Percentiles rank a stretch among this genome's conserved stretches.
phyloP scores from a whole-genome alignment of 805 yeast species.

The Teunomyces kruisii region DNA sequence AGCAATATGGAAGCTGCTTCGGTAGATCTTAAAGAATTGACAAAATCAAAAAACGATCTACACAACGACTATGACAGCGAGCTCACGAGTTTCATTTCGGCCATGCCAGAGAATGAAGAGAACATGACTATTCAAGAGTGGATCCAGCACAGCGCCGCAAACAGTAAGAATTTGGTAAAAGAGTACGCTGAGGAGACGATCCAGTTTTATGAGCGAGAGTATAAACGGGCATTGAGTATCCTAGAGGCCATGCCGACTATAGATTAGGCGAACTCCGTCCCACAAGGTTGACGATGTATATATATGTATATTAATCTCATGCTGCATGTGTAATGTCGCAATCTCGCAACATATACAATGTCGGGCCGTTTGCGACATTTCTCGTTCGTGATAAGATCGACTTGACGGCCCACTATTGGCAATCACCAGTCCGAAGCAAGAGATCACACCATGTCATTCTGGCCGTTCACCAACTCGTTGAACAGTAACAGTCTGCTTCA shows the following conservation, averaged over 20 bases:
- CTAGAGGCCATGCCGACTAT: conserved; percentile 36
- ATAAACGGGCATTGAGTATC: conserved; percentile 47
- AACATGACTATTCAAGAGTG: conserved; percentile 71
- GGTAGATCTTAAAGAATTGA: conserved; percentile 30
- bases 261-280: conserved; percentile 10
- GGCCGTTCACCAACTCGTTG: conserved; percentile 44
- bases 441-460: conserved; percentile 36
- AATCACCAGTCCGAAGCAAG: not conserved
- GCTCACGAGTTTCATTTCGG: conserved; percentile 59
- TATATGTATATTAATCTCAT: not conserved
- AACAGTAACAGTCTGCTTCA: conserved; percentile 39
- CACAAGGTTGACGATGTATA: not conserved
- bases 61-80: conserved; percentile 67
- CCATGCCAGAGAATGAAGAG: conserved; percentile 69
- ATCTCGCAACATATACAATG: not conserved
- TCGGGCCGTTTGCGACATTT: conserved; percentile 2
- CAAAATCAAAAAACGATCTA: conserved; percentile 40
- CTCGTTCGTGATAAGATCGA: not conserved
- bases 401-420: conserved; percentile 2
- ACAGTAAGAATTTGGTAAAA: conserved; percentile 49
- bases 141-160: conserved; percentile 56
- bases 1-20: conserved; percentile 35
- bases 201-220: conserved; percentile 46
- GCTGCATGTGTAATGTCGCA: not conserved
- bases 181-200: conserved; percentile 50